Percentiles rank a stretch among this genome's conserved stretches.
phyloP scores from a whole-genome alignment of 805 yeast genomes.

The Metschnikowia hibisci region DNA sequence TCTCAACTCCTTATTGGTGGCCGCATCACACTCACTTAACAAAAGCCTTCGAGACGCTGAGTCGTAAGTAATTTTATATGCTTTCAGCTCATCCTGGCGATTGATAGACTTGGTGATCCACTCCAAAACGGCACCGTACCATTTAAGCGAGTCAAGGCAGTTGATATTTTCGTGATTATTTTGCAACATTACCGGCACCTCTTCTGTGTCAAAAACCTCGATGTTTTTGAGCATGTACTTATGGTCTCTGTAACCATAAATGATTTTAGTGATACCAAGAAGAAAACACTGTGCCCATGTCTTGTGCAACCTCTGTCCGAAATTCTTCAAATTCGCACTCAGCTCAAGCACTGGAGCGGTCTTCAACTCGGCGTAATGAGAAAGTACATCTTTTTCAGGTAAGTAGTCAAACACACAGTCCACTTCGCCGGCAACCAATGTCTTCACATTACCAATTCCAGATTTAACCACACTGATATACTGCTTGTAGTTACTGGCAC shows the following conservation, averaged over 20 bases:
- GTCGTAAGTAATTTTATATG: conserved; percentile 55
- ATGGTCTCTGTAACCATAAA: conserved; percentile 86
- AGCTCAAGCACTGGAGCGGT: conserved; percentile 57
- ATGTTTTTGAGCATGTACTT: conserved; percentile 57
- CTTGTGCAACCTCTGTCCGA: conserved; percentile 72
- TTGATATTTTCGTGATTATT: conserved; percentile 52
- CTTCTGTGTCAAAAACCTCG: conserved; percentile 74
- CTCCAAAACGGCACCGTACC: conserved; percentile 80
- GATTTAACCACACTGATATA: conserved; percentile 77
- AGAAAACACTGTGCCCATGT: conserved; percentile 95
- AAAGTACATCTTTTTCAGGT: conserved; percentile 49
- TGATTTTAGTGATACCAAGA: conserved; percentile 74
- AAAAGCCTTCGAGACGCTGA: conserved; percentile 51
- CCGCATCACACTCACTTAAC: conserved; percentile 43
- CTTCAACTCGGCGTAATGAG: conserved; percentile 83
- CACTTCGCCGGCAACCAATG: conserved; percentile 83
- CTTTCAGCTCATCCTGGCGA: conserved; percentile 45
- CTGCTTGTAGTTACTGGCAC: conserved; percentile 71
- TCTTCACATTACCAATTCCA: conserved; percentile 69
- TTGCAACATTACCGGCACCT: conserved; percentile 68
- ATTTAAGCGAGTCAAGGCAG: conserved; percentile 76
- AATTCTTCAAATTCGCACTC: conserved; percentile 54
- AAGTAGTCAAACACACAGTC: conserved; percentile 83
- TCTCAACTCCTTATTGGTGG: conserved; percentile 21
- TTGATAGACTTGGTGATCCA: conserved; percentile 62